Evolutionary conservation across 129 eudicot genomes (phyloP).

Genomic region (Sambucus nigra): DNA sequence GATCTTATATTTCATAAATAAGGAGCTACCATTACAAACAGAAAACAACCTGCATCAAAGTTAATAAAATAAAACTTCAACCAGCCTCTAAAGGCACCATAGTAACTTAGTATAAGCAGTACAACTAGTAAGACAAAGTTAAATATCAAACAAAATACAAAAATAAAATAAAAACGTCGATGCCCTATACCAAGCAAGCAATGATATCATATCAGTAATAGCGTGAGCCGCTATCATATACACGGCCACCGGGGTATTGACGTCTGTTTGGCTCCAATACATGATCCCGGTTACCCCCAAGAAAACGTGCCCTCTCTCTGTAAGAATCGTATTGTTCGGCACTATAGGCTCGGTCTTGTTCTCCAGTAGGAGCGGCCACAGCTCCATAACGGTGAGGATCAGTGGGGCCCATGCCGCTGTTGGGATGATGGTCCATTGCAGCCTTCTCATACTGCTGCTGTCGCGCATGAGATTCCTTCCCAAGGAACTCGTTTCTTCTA

Average conservation of each 20-base stretch:
- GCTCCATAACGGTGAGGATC: slow-evolving; percentile 31
- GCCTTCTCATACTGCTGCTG: slow-evolving; percentile 44
- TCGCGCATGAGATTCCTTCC: slow-evolving; percentile 43
- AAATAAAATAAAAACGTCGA: too few relatives aligned
- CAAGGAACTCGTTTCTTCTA: slow-evolving; percentile 47
- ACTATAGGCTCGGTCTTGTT: slow-evolving; percentile 25
- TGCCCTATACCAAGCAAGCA: too few relatives aligned
- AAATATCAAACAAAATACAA: too few relatives aligned
- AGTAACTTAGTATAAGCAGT: too few relatives aligned
- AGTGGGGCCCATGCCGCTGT: slow-evolving; percentile 21
- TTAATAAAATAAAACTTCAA: too few relatives aligned
- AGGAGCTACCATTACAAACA: too few relatives aligned
- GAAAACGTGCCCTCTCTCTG: slow-evolving; percentile 32
- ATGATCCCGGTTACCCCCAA: slow-evolving; percentile 25
- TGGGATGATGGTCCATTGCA: slow-evolving; percentile 23
- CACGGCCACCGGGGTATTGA: slow-evolving; percentile 44
- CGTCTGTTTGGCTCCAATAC: slow-evolving; percentile 37
- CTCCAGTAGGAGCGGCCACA: slow-evolving; percentile 20
- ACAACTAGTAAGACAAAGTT: too few relatives aligned
- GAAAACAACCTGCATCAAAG: too few relatives aligned
- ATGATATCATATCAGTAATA: slow-evolving; percentile 20
- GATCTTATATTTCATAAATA: too few relatives aligned
- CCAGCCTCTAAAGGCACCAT: too few relatives aligned
- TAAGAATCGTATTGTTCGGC: slow-evolving; percentile 33
- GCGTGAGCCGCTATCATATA: slow-evolving; percentile 33